phyloP scores from a whole-genome alignment of 345 rosid species.

The Eutrema japonicum region DNA sequence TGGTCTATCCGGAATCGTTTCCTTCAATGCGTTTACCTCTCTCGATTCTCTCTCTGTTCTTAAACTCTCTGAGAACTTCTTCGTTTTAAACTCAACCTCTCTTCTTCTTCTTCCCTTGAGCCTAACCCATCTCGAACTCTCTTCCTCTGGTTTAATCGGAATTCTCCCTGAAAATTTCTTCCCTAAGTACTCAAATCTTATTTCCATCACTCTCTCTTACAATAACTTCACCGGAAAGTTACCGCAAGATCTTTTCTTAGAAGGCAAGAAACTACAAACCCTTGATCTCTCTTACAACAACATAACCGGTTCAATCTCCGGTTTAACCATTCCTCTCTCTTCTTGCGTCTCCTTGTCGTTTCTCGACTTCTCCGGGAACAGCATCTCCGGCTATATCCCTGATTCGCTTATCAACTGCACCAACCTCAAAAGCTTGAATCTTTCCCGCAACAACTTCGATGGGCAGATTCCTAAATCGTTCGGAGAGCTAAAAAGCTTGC shows the following conservation, averaged over 20 bases:
- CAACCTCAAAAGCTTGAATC: conserved; percentile 62
- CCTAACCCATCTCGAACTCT: conserved; percentile 70
- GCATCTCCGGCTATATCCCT: conserved; percentile 61
- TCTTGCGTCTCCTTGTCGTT: conserved; percentile 67
- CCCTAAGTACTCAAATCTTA: conserved; percentile 61
- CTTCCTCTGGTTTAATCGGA: conserved; percentile 67
- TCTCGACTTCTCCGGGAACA: conserved; percentile 75
- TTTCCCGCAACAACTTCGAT: conserved; percentile 63
- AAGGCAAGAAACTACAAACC: conserved; percentile 61
- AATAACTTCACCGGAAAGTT: conserved; percentile 73
- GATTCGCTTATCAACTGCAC: conserved; percentile 75
- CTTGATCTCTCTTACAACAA: conserved; percentile 87
- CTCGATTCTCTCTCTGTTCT: conserved; percentile 65
- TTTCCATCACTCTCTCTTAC: conserved; percentile 56
- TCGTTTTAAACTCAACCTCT: conserved; percentile 65
- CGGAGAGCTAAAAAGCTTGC: conserved; percentile 60
- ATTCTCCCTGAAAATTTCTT: conserved; percentile 62
- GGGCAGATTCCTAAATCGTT: conserved; percentile 72
- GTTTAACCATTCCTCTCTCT: conserved; percentile 50
- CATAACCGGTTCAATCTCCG: conserved; percentile 80
- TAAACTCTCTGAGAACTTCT: conserved; percentile 64
- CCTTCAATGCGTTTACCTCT: conserved; percentile 61
- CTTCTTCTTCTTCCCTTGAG: conserved; percentile 73
- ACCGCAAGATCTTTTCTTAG: conserved; percentile 60
- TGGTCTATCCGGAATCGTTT: conserved; percentile 59